Percentiles rank a stretch among this genome's conserved stretches.
Conservation (phyloP, 2,329 filamentous ascomycete genomes). For the Apiospora sp. region DNA sequence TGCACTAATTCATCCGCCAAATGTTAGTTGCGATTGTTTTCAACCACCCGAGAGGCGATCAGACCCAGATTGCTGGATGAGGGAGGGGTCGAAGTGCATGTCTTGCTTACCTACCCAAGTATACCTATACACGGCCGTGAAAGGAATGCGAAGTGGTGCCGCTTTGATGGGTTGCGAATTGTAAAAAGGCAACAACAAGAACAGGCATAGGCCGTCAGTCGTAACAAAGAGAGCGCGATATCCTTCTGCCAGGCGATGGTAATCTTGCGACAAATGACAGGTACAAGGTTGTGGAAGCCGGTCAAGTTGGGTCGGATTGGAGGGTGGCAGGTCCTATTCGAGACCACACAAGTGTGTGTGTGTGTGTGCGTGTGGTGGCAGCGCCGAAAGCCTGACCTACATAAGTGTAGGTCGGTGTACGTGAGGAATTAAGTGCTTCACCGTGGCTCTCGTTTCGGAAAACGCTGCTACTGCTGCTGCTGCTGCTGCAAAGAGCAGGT, state of each 20-base stretch:
- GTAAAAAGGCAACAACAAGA: neutral
- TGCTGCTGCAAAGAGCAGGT: slow-evolving; percentile 13
- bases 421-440: slow-evolving; percentile 12
- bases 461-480: slow-evolving; percentile 2
- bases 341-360: neutral
- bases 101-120: slow-evolving; percentile 11
- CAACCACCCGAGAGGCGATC: neutral
- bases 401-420: slow-evolving; percentile 11
- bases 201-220: slow-evolving; percentile 4
- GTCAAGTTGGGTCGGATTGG: slow-evolving; percentile 5
- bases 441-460: slow-evolving; percentile 8
- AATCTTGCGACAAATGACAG: neutral
- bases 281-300: neutral
- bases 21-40: slow-evolving; percentile 13
- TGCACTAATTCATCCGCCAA: slow-evolving; percentile 1
- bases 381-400: slow-evolving; percentile 17
- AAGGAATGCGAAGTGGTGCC: slow-evolving; percentile 1
- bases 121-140: slow-evolving; percentile 14
- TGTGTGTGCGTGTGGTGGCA: slow-evolving; percentile 11
- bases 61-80: slow-evolving; percentile 3
- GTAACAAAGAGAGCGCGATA: slow-evolving; percentile 14
- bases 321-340: slow-evolving; percentile 10
- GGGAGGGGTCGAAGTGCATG: neutral
- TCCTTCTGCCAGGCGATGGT: neutral
- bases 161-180: slow-evolving; percentile 18